phyloP scores from a whole-genome alignment of 768 basidiomycete species.

The Auriscalpium microsporum region DNA sequence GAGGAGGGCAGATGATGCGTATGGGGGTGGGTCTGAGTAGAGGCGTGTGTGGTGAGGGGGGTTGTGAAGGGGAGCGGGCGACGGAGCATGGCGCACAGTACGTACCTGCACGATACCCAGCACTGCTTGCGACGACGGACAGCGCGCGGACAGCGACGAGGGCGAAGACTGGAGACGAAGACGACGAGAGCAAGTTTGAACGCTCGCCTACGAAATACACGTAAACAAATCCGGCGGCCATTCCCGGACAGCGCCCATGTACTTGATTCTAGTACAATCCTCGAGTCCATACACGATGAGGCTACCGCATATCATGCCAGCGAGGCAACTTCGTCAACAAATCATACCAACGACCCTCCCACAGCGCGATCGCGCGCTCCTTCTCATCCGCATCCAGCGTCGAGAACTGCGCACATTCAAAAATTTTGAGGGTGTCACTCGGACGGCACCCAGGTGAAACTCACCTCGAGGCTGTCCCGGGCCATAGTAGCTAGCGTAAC shows the following conservation, averaged over 20 bases:
- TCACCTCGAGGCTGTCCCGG: constrained; percentile 55
- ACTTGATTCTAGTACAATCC: background rate
- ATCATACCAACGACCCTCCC: constrained; percentile 6
- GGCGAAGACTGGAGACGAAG: constrained; percentile 4
- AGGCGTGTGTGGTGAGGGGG: constrained; percentile 20
- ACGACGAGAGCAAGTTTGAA: background rate
- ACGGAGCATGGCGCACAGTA: constrained; percentile 8
- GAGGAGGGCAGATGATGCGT: constrained; percentile 13
- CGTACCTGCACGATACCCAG: constrained; percentile 7
- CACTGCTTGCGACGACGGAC: background rate
- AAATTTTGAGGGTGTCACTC: background rate
- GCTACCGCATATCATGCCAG: background rate
- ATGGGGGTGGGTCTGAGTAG: constrained; percentile 15
- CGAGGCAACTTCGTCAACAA: background rate
- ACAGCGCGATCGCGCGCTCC: background rate
- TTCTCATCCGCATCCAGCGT: constrained; percentile 3
- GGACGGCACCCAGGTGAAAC: background rate
- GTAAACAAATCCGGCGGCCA: background rate
- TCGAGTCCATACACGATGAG: background rate
- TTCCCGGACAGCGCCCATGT: background rate
- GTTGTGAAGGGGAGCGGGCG: constrained; percentile 21
- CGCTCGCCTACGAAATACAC: background rate
- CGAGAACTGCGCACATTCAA: constrained; percentile 2
- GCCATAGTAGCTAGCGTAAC: constrained; percentile 55
- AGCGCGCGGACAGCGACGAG: constrained; percentile 3